Evolutionary conservation across 2,329 filamentous ascomycete genomes (phyloP).

Genomic region (Penicillium decumbens): DNA sequence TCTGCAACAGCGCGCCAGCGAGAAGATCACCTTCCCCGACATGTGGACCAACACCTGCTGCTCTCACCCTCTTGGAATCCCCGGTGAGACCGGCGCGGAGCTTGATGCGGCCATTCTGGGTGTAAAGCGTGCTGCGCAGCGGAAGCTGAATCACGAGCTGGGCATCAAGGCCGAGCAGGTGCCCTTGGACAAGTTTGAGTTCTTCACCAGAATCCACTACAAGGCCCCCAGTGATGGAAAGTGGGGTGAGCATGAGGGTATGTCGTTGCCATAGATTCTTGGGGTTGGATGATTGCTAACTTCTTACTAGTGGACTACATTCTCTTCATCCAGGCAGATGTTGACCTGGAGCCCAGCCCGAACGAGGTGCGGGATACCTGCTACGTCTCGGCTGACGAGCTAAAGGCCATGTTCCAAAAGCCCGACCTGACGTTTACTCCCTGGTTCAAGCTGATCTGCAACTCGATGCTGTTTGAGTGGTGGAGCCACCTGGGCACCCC

Average conservation of each 20-base stretch:
- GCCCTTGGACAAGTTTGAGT: slow-evolving; percentile 83
- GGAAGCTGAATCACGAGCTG: slow-evolving; percentile 91
- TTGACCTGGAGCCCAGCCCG: slow-evolving; percentile 71
- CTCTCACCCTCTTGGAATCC: slow-evolving; percentile 89
- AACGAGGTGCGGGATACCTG: slow-evolving; percentile 85
- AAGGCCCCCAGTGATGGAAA: slow-evolving; percentile 94
- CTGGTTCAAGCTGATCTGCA: slow-evolving; percentile 99
- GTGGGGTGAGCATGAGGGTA: slow-evolving; percentile 98
- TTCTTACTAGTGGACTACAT: slow-evolving; percentile 76
- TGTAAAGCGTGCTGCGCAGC: slow-evolving; percentile 84
- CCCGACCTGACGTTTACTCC: slow-evolving; percentile 81
- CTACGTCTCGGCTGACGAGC: slow-evolving; percentile 76
- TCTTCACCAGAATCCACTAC: slow-evolving; percentile 96
- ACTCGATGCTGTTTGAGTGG: slow-evolving; percentile 97
- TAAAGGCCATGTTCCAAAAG: slow-evolving; percentile 82
- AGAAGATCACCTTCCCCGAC: slow-evolving; percentile 98
- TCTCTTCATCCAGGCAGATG: slow-evolving; percentile 92
- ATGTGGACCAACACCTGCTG: slow-evolving; percentile 99
- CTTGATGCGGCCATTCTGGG: slow-evolving; percentile 75
- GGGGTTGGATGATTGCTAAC: neutral
- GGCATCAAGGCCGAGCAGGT: slow-evolving; percentile 88
- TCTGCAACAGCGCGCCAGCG: slow-evolving; percentile 86
- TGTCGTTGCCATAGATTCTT: slow-evolving; percentile 31
- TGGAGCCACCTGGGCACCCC: slow-evolving; percentile 75
- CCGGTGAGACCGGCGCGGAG: slow-evolving; percentile 81